Evolutionary conservation across 2,329 filamentous ascomycete genomes (phyloP), one percentile per base, ranked within the genome.

Genomic region (Colletotrichum trifolii): DNA sequence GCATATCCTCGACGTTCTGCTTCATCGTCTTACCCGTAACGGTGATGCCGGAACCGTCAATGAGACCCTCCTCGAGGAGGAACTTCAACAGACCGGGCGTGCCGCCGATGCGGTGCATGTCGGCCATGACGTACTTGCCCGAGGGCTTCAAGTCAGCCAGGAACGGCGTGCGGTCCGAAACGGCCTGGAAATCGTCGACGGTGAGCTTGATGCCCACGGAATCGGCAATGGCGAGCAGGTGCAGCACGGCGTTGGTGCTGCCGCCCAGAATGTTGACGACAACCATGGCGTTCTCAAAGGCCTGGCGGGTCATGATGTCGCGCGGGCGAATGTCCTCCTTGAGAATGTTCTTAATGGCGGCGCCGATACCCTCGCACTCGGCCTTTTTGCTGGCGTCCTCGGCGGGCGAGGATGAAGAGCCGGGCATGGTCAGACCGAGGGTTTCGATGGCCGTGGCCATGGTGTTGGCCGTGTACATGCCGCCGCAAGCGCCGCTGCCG

Each of bases 361-460:
- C 83, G 61, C 92, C 92, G 35, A 93, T 87, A 42, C 81, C 84
- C 68, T 89, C 81, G 77, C 92, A 96, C 79, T 96, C 92, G 46
- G 87, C 81, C 68, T 86, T 79, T 82, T 96, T 96, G 72, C 83
- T 85, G 60, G 87, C 81, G 54, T 90, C 89, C 74, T 92, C 91
- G 53, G 92, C 92, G 15, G 92, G 91, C 76, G 88, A 91, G 72
- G 91, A 93, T 64, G 91, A 93, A 72, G 91, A 94, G 8, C 92
- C 92, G 5, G 92, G 91, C n/a, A 96, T 83, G 4, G 91, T 92
- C 85, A 95, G 83, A 35, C 94, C 94, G 85, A 97, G 93, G 40
- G 92, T 92, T 81, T 97, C 93, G 68, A 97, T 93, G n/a, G 92
- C 92, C 0, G 92, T 95, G 6, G 93, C 92, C 92, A 97, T 95